Base-by-base conservation (phyloP, 1,284 basidiomycete species). In the Apiotrichum gamsii region DNA sequence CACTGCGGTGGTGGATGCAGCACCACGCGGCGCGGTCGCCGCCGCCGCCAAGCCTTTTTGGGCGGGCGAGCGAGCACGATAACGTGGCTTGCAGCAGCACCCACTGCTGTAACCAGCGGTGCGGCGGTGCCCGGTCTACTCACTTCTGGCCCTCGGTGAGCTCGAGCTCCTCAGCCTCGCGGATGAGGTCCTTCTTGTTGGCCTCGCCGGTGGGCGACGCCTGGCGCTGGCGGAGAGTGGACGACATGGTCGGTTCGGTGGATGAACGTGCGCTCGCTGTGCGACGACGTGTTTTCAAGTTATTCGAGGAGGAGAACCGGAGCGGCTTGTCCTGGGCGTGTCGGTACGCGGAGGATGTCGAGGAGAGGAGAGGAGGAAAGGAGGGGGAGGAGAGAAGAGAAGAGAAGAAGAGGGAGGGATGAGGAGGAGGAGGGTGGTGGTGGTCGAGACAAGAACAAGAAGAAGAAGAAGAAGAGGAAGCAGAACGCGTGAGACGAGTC, bases 141-240 rank as follows among this genome's bases (percentile, higher is more conserved):
- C 58, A 70, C 65, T 64, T 63, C 54, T 72, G 58, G 38, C 62
- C 65, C 56, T 70, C 64, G 38, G 62, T 56, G 39, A 65, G 42
- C 54, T 73, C 70, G 47, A 62, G 62, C 43, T 67, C 62, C 42
- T 69, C 69, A 25, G 67, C 69, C 46, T 69, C 65, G 16, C 59
- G 54, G 35, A 72, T 46, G 47, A 72, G 56, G 44, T 61, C 53
- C 24, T 56, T 60, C 61, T 73, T 73, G 54, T 70, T 62, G 35
- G 41, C 47, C 20, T 55, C 58, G 31, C 68, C 68, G 33, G 55
- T 46, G 49, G 28, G 52, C 53, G 45, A 59, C 39, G 52, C 39
- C 16, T 44, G 46, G 36, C 70, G 63, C 52, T 71, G 67, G 53
- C 70, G 60, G 33, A 72, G 47, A 21, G 62, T 60, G 40, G 62